A percentile compares a stretch with the other conserved stretches of the same genome.
phyloP scores from a whole-genome alignment of 1,284 basidiomycete genomes.

The Leccinum griseonigrum region DNA sequence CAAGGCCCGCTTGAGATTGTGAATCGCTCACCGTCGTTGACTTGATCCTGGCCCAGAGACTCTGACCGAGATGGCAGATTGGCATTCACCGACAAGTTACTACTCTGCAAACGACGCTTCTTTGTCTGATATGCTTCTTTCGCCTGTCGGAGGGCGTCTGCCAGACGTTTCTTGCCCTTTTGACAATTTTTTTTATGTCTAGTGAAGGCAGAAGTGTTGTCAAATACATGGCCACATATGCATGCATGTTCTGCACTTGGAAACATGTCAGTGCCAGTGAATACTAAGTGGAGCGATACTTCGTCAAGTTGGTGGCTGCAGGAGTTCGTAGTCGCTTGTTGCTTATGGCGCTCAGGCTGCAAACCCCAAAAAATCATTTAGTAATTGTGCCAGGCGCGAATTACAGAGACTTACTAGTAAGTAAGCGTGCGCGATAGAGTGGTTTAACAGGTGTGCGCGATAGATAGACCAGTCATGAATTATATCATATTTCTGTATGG shows the following conservation, averaged over 20 bases:
- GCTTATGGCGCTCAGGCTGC: no score
- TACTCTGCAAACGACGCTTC: not conserved
- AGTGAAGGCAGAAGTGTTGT: not conserved
- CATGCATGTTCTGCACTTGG: not conserved
- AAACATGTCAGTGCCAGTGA: not conserved
- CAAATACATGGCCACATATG: not conserved
- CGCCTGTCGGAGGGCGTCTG: not conserved
- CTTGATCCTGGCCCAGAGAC: not conserved
- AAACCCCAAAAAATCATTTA: no score
- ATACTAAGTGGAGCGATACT: no score
- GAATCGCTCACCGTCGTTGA: not conserved
- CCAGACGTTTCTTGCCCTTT: not conserved
- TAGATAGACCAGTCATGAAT: no score
- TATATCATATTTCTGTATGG: no score
- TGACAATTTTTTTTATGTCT: not conserved
- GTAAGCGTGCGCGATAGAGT: no score
- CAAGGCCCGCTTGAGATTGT: no score
- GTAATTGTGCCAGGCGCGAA: no score
- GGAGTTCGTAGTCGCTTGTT: no score
- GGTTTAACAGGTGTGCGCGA: no score
- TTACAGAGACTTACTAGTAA: no score
- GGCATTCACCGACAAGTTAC: not conserved
- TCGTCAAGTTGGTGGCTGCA: no score
- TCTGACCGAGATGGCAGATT: not conserved
- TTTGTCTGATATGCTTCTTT: not conserved